Conservation (phyloP, 2,329 filamentous ascomycete genomes). For the Aquanectria penicillioides region DNA sequence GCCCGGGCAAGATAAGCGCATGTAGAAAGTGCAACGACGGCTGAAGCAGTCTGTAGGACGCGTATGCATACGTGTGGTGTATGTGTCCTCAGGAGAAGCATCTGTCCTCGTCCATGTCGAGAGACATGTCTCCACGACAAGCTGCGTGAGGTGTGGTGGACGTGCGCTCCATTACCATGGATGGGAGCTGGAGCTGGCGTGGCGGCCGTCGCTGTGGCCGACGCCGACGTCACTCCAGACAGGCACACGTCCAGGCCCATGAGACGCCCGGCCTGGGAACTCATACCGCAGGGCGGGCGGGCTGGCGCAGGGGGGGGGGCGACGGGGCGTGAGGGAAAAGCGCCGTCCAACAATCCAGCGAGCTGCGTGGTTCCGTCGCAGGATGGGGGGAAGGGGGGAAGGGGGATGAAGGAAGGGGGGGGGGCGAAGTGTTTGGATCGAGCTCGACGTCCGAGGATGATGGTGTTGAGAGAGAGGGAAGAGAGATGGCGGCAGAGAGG, state of each 20-base stretch:
- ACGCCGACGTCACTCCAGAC: slow-evolving; percentile 42
- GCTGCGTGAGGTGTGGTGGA: slow-evolving; percentile 26
- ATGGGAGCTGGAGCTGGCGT: slow-evolving; percentile 12
- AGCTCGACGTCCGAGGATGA: slow-evolving; percentile 13
- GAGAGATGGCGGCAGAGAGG: not conserved
- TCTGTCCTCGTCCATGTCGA: slow-evolving; percentile 36
- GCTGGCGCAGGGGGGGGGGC: slow-evolving; percentile 12
- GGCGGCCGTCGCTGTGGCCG: too few species aligned
- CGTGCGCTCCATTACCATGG: slow-evolving; percentile 13
- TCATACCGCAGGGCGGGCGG: slow-evolving; percentile 40
- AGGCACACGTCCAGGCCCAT: slow-evolving; percentile 41
- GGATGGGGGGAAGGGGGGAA: not conserved
- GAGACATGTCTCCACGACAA: slow-evolving; percentile 37
- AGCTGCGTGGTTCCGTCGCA: not conserved
- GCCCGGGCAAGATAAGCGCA: slow-evolving; percentile 38
- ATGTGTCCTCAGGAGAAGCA: slow-evolving; percentile 36
- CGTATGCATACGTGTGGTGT: slow-evolving; percentile 36
- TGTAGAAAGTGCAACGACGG: slow-evolving; percentile 39
- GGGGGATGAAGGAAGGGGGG: not conserved
- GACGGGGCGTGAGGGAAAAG: slow-evolving; percentile 13
- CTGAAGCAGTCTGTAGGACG: slow-evolving; percentile 34
- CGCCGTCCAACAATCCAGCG: slow-evolving; percentile 3
- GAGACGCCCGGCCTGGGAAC: slow-evolving; percentile 46
- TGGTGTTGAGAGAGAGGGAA: not conserved
- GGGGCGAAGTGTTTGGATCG: not conserved